Conservation (phyloP, 1,284 basidiomycete species). For the Cutaneotrichosporon sp. region DNA sequence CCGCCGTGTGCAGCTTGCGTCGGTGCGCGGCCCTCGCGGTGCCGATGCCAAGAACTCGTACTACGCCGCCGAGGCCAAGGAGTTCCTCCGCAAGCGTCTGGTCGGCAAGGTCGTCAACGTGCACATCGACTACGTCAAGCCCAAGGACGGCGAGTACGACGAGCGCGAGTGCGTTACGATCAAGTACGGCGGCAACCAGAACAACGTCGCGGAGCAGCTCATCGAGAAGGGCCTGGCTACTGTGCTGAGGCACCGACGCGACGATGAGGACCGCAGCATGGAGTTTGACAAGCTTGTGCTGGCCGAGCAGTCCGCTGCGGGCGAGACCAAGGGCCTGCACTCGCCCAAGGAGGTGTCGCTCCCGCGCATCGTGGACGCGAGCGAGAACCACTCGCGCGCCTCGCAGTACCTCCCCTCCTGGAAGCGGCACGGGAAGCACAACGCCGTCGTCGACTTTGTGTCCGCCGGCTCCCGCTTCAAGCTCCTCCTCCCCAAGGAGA, state of each 20-base stretch:
- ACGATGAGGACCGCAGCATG: slow-evolving; percentile 91
- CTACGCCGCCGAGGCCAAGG: slow-evolving; percentile 88
- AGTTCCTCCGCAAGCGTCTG: slow-evolving; percentile 82
- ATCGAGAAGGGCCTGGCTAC: slow-evolving; percentile 90
- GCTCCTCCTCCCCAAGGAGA: slow-evolving; percentile 87
- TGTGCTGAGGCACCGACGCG: slow-evolving; percentile 86
- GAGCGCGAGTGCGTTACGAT: slow-evolving; percentile 89
- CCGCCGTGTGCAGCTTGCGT: slow-evolving; percentile 82
- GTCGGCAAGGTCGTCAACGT: slow-evolving; percentile 88
- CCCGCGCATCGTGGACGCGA: slow-evolving; percentile 79
- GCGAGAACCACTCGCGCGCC: slow-evolving; percentile 77
- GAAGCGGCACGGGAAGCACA: slow-evolving; percentile 81
- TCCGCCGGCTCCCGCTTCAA: slow-evolving; percentile 92
- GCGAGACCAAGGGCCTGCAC: slow-evolving; percentile 84
- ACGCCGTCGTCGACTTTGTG: slow-evolving; percentile 90
- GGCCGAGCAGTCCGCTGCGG: slow-evolving; percentile 80
- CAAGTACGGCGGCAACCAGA: slow-evolving; percentile 74
- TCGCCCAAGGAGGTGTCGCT: slow-evolving; percentile 79
- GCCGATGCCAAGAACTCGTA: slow-evolving; percentile 85
- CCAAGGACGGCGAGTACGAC: slow-evolving; percentile 90
- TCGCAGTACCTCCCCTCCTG: slow-evolving; percentile 84
- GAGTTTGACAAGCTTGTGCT: slow-evolving; percentile 95
- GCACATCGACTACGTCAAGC: slow-evolving; percentile 82
- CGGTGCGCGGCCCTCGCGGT: slow-evolving; percentile 80
- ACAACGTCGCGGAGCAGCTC: slow-evolving; percentile 87